phyloP scores from a whole-genome alignment of 2,329 filamentous ascomycete genomes.

The Pleoardoris graminearum region DNA sequence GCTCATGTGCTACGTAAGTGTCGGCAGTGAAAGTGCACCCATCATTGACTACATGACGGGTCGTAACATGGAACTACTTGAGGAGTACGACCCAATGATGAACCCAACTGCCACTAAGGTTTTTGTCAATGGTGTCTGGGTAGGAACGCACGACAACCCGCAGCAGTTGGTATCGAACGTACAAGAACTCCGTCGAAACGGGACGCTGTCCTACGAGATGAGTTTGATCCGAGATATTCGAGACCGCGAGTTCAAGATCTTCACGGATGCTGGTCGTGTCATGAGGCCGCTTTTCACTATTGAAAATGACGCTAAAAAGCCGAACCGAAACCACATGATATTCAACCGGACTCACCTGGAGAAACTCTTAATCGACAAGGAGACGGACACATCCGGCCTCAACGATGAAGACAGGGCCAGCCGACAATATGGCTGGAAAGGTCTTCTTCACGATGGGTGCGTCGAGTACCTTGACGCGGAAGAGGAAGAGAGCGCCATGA shows the following conservation, averaged over 20 bases:
- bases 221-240: conserved; percentile 95
- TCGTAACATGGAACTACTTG: conserved; percentile 91
- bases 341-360: conserved; percentile 83
- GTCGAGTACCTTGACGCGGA: conserved; percentile 97
- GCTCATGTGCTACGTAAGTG: conserved; percentile 97
- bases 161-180: conserved; percentile 81
- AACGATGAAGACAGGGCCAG: conserved; percentile 61
- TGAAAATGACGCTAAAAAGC: conserved; percentile 77
- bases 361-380: conserved; percentile 73
- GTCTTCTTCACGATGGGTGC: conserved; percentile 78
- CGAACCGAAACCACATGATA: conserved; percentile 75
- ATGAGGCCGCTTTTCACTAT: conserved; percentile 93
- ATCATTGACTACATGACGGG: conserved; percentile 96
- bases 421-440: conserved; percentile 82
- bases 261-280: conserved; percentile 94
- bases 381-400: conserved; percentile 61
- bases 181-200: conserved; percentile 74
- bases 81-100: conserved; percentile 72
- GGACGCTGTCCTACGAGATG: conserved; percentile 87
- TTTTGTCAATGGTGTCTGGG: conserved; percentile 98
- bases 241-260: conserved; percentile 97
- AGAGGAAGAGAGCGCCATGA: conserved; percentile 98
- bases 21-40: conserved; percentile 87
- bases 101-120: conserved; percentile 96
- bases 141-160: conserved; percentile 90